These are phyloP conservation scores for Pichia gijzeniarum DNA, from an alignment of 805 yeast species.

Conservation along the genomic window DNA sequence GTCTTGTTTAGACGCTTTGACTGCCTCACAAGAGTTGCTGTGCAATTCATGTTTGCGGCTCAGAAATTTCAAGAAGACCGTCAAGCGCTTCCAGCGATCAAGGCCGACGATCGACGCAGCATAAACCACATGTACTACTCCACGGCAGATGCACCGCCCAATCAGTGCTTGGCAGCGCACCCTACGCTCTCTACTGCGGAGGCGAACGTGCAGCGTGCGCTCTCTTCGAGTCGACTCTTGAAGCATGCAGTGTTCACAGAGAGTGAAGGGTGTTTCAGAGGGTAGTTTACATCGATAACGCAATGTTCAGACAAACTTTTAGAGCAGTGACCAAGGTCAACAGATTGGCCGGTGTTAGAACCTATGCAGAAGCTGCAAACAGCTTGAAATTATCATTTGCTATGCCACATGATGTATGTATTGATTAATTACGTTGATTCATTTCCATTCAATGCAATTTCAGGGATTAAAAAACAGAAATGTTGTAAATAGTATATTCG, in stretches of 20 bases:
- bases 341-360: slow-evolving; percentile 59
- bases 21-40: too few species aligned
- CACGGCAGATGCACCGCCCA: slow-evolving; percentile 4
- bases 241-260: neutral
- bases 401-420: slow-evolving; percentile 65
- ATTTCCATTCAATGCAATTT: neutral
- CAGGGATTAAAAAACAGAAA: too few species aligned
- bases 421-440: neutral
- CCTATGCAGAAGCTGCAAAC: slow-evolving; percentile 86
- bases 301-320: slow-evolving; percentile 57
- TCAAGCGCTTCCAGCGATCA: too few species aligned
- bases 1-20: too few species aligned
- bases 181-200: too few species aligned
- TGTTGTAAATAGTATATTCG: too few species aligned
- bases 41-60: neutral
- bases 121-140: neutral
- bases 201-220: too few species aligned
- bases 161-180: slow-evolving; percentile 1
- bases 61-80: too few species aligned
- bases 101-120: slow-evolving; percentile 20
- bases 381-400: slow-evolving; percentile 84
- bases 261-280: neutral
- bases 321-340: slow-evolving; percentile 56
- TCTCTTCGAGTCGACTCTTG: neutral
- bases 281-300: neutral